phyloP scores from a whole-genome alignment of 192 early-diverging fungal species.

The Phlyctochytrium bullatum region DNA sequence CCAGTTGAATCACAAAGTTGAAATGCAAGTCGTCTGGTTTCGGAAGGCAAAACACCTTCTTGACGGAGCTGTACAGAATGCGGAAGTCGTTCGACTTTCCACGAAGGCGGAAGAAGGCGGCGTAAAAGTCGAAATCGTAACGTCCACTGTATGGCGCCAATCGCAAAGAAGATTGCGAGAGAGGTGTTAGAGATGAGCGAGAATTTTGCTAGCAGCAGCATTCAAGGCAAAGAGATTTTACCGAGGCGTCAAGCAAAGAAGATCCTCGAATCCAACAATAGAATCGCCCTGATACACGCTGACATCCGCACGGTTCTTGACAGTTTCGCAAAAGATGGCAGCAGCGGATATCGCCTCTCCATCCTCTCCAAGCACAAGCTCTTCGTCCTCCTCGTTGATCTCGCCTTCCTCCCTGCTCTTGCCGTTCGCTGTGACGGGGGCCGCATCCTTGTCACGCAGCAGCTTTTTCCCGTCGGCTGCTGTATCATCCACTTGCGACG shows the following conservation, averaged over 20 bases:
- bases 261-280: slow-evolving; percentile 85
- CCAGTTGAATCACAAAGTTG: slow-evolving; percentile 89
- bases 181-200: too few species aligned
- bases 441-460: slow-evolving; percentile 39
- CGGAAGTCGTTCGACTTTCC: slow-evolving; percentile 99
- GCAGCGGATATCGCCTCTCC: slow-evolving; percentile 70
- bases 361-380: slow-evolving; percentile 57
- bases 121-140: slow-evolving; percentile 93
- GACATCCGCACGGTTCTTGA: slow-evolving; percentile 88
- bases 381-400: slow-evolving; percentile 43
- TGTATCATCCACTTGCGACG: slow-evolving; percentile 49
- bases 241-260: slow-evolving; percentile 89
- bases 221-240: slow-evolving; percentile 21
- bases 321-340: slow-evolving; percentile 79
- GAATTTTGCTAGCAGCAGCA: not conserved
- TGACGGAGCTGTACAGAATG: slow-evolving; percentile 82
- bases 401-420: slow-evolving; percentile 32
- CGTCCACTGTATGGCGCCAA: slow-evolving; percentile 69
- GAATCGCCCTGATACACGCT: slow-evolving; percentile 82
- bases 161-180: not conserved
- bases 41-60: slow-evolving; percentile 80
- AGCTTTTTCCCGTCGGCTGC: slow-evolving; percentile 38
- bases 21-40: slow-evolving; percentile 93
- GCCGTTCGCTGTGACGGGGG: slow-evolving; percentile 6
- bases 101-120: slow-evolving; percentile 85